A percentile compares a stretch with the other conserved stretches of the same genome.
phyloP scores from a whole-genome alignment of 805 yeast genomes.

The Suhomyces xylopsoci region DNA sequence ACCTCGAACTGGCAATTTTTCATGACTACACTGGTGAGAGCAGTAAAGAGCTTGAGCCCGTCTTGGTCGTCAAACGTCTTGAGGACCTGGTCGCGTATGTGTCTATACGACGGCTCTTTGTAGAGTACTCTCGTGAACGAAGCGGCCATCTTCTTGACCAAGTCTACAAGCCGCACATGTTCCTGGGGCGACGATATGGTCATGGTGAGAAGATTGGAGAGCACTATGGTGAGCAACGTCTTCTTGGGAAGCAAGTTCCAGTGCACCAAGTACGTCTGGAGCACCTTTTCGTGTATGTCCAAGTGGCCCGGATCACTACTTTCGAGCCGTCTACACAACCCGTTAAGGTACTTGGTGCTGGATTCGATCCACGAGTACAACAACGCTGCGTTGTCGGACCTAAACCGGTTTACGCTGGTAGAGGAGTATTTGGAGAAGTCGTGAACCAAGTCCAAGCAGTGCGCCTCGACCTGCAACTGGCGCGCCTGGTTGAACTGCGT shows the following conservation, averaged over 20 bases:
- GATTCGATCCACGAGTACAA: conserved; percentile 13
- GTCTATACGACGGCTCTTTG: conserved; percentile 8
- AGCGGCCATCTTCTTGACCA: conserved; percentile 13
- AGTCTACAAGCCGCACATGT: conserved; percentile 14
- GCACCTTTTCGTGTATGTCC: conserved; percentile 4
- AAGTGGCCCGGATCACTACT: background rate
- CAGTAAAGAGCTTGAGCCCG: conserved; percentile 16
- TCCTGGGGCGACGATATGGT: conserved; percentile 17
- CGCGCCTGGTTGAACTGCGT: conserved; percentile 19
- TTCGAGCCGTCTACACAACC: background rate
- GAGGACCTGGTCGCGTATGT: conserved; percentile 7
- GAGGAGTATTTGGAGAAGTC: background rate
- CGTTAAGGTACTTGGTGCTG: conserved; percentile 4
- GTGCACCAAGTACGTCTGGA: conserved; percentile 11
- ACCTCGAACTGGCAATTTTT: conserved; percentile 11
- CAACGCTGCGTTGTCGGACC: conserved; percentile 7
- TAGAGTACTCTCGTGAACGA: conserved; percentile 10
- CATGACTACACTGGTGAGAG: conserved; percentile 16
- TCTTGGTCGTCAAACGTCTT: conserved; percentile 16
- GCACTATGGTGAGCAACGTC: conserved; percentile 14
- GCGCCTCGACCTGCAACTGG: conserved; percentile 29
- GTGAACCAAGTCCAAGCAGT: conserved; percentile 16
- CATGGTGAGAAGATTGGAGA: conserved; percentile 17
- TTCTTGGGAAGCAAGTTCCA: conserved; percentile 14
- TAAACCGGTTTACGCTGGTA: conserved; percentile 5